A percentile compares a stretch with the other conserved stretches of the same genome.
These are phyloP conservation scores for Gossypium arboreum DNA, from an alignment of 345 rosid species.

Conservation along the genomic window DNA sequence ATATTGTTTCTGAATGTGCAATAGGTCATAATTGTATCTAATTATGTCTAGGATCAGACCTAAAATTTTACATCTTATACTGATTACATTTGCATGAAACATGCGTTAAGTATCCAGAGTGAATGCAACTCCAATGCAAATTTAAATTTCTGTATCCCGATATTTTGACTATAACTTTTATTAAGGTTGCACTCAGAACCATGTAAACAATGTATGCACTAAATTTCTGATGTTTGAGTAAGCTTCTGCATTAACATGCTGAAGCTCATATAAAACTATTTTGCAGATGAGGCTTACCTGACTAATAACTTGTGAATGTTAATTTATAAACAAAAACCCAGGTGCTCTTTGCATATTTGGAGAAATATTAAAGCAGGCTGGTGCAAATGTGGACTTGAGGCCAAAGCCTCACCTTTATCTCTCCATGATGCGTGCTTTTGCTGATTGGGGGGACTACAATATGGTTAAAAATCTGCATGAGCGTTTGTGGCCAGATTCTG, in stretches of 20 bases:
- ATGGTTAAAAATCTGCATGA: constrained; percentile 54
- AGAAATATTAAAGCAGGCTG: constrained; percentile 60
- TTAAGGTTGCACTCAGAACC: background rate
- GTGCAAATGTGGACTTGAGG: constrained; percentile 37
- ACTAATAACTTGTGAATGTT: background rate
- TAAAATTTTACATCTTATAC: constrained; percentile 5
- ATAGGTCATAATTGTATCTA: background rate
- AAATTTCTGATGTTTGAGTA: background rate
- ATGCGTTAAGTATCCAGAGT: background rate
- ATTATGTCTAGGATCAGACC: background rate
- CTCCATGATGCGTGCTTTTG: constrained; percentile 74
- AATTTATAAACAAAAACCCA: constrained; percentile 15
- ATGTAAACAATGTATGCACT: background rate
- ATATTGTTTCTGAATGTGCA: constrained; percentile 14
- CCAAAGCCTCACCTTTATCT: constrained; percentile 80
- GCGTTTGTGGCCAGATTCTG: constrained; percentile 63
- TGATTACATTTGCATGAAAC: background rate
- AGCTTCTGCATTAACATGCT: background rate
- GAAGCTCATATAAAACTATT: background rate
- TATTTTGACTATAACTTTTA: background rate
- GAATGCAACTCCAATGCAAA: background rate
- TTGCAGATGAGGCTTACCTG: background rate
- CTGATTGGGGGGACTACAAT: constrained; percentile 47
- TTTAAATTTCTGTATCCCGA: background rate
- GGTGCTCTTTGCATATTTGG: constrained; percentile 79